Conservation (phyloP, 2,329 filamentous ascomycete species). For the Thelonectria olida region DNA sequence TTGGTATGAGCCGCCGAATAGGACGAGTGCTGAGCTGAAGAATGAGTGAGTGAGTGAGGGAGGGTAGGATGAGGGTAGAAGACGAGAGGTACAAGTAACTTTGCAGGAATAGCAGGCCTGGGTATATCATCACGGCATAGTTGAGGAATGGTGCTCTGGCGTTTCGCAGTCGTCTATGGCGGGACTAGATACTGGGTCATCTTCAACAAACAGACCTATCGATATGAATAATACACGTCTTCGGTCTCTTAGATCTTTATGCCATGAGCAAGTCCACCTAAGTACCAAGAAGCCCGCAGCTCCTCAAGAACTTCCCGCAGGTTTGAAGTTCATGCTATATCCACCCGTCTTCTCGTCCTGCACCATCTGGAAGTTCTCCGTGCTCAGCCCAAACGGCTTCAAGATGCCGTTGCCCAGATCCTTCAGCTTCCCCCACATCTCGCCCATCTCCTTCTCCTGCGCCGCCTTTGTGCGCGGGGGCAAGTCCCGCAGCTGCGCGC, state of each 20-base stretch:
- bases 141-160: not conserved
- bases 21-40: conserved; percentile 17
- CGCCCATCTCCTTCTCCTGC: conserved; percentile 86
- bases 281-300: not conserved
- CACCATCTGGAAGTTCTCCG: conserved; percentile 92
- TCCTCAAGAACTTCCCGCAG: conserved; percentile 31
- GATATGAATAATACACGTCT: not conserved
- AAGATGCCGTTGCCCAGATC: conserved; percentile 90
- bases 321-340: conserved; percentile 89
- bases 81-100: not conserved
- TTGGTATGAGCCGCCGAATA: conserved; percentile 79
- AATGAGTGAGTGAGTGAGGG: not conserved
- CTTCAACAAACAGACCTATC: too few relatives aligned
- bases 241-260: not conserved
- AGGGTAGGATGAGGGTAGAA: not conserved
- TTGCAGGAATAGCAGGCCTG: not conserved
- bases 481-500: conserved; percentile 70
- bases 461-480: conserved; percentile 78
- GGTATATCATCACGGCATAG: not conserved
- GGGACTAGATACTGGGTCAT: not conserved
- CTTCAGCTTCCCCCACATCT: conserved; percentile 98
- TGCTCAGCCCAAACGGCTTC: conserved; percentile 92
- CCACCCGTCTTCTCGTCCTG: conserved; percentile 90
- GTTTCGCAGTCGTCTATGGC: not conserved
- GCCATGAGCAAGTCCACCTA: not conserved